Conservation (phyloP, 169 alveolate genomes). For the Plasmodium knowlesi region DNA sequence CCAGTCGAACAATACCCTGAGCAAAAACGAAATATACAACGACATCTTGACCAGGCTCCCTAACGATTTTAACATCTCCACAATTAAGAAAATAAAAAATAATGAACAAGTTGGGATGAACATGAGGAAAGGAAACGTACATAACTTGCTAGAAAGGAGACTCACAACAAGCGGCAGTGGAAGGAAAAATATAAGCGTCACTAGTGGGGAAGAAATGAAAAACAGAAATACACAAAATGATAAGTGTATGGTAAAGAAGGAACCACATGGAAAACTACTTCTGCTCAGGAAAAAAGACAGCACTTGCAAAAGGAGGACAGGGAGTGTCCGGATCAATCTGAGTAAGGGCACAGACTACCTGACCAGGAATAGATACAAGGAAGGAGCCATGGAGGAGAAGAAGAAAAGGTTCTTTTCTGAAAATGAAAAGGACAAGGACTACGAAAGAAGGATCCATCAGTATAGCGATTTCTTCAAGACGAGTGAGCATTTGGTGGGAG, state of each 20-base stretch:
- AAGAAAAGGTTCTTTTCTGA: slow-evolving; percentile 18
- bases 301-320: background rate
- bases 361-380: slow-evolving; percentile 3
- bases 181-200: background rate
- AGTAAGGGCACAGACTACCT: background rate
- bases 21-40: slow-evolving; percentile 37
- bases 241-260: background rate
- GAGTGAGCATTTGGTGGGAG: background rate
- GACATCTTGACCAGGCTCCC: slow-evolving; percentile 24
- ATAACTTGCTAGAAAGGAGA: background rate
- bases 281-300: background rate
- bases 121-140: background rate
- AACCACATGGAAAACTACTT: background rate
- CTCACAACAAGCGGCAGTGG: background rate
- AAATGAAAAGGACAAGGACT: slow-evolving; percentile 14
- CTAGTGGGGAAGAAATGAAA: background rate
- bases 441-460: slow-evolving; percentile 1
- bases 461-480: slow-evolving; percentile 6
- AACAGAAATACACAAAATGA: background rate
- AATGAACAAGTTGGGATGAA: background rate
- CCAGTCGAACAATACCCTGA: background rate
- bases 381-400: background rate
- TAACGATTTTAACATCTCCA: slow-evolving; percentile 23
- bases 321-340: background rate
- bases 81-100: background rate